Conservation (phyloP, 2,329 filamentous ascomycete genomes). For the Aplosporella prunicola region DNA sequence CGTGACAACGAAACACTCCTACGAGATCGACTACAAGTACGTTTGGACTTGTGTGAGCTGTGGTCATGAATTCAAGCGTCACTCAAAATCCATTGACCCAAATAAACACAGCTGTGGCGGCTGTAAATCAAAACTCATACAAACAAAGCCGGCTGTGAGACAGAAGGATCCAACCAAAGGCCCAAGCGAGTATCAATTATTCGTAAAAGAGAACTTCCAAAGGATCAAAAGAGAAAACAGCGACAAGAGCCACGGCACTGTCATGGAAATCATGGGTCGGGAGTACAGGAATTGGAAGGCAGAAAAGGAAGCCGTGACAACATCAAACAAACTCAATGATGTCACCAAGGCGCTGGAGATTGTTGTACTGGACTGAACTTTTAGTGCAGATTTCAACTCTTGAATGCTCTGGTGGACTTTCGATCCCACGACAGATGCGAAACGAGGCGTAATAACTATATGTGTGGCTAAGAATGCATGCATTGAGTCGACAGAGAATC, state of each 20-base stretch:
- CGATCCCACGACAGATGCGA: no score
- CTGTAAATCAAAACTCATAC: slow-evolving; percentile 61
- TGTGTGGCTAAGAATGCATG: no score
- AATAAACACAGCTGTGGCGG: slow-evolving; percentile 61
- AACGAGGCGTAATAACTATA: no score
- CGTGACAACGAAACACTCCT: slow-evolving; percentile 84
- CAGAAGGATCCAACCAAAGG: slow-evolving; percentile 15
- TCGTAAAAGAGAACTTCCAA: slow-evolving; percentile 60
- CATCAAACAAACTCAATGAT: not conserved
- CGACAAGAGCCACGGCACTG: slow-evolving; percentile 41
- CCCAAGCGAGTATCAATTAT: slow-evolving; percentile 45
- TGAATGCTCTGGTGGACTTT: no score
- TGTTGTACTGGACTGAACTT: slow-evolving; percentile 12
- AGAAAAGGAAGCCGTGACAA: not conserved
- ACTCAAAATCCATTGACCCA: slow-evolving; percentile 77
- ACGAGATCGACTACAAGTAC: slow-evolving; percentile 88
- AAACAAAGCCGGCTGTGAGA: slow-evolving; percentile 58
- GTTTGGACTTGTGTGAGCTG: slow-evolving; percentile 69
- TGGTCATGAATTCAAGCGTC: slow-evolving; percentile 64
- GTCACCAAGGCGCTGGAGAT: slow-evolving; percentile 11
- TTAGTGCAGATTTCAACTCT: no score
- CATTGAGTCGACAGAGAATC: no score
- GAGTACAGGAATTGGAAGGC: slow-evolving; percentile 48
- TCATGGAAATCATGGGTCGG: slow-evolving; percentile 59
- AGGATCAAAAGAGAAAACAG: slow-evolving; percentile 48